Percentiles rank a stretch among this genome's conserved stretches.
Conservation (phyloP, 1,284 basidiomycete genomes). For the Cryptococcus sp. region DNA sequence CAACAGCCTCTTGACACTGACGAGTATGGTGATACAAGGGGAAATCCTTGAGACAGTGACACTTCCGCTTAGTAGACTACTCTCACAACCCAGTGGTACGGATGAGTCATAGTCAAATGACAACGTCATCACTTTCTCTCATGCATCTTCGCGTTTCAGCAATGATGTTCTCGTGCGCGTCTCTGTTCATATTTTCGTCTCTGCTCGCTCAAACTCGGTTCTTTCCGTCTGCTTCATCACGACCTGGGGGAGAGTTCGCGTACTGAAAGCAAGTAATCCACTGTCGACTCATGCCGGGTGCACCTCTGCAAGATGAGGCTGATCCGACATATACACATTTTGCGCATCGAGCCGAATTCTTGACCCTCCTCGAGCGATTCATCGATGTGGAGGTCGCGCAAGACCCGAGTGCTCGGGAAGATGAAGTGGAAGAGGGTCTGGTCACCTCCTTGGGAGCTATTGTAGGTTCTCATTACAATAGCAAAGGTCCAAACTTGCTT, state of each 20-base stretch:
- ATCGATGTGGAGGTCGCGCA: slow-evolving; percentile 58
- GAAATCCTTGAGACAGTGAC: too few relatives aligned
- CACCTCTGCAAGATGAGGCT: slow-evolving; percentile 37
- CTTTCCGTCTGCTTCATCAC: too few relatives aligned
- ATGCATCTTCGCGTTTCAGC: neutral
- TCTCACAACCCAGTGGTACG: neutral
- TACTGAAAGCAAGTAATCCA: neutral
- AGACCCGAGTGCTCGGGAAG: slow-evolving; percentile 53
- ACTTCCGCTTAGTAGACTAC: too few relatives aligned
- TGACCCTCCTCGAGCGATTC: slow-evolving; percentile 59
- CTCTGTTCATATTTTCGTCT: neutral
- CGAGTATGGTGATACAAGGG: too few relatives aligned
- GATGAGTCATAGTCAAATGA: neutral
- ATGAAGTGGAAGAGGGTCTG: slow-evolving; percentile 59
- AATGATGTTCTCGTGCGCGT: neutral
- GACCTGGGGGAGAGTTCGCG: too few relatives aligned
- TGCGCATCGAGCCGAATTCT: slow-evolving; percentile 59
- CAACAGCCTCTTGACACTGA: too few relatives aligned
- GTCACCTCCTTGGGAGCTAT: slow-evolving; percentile 54
- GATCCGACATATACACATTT: slow-evolving; percentile 53
- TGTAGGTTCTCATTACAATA: slow-evolving; percentile 29
- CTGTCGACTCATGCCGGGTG: slow-evolving; percentile 1
- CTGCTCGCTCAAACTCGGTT: too few relatives aligned
- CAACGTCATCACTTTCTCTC: neutral
- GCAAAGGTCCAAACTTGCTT: neutral